Evolutionary conservation across 768 basidiomycete species (phyloP), one percentile per base, ranked within the genome.

Genomic region (Suillus occidentalis): DNA sequence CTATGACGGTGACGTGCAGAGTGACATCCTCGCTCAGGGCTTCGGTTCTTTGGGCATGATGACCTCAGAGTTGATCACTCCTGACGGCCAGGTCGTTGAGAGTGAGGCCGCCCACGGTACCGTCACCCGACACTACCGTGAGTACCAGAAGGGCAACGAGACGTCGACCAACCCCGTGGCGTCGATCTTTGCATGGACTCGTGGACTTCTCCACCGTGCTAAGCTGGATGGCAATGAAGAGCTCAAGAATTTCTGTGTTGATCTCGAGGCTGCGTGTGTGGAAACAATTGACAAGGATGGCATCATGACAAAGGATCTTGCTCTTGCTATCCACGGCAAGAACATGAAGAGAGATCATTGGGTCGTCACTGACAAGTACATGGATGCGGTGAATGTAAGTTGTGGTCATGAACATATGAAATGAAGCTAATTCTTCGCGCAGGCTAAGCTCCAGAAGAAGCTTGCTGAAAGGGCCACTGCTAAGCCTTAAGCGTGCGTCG

Each of bases 131-230:
- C 97, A 99, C 81, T 99, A 96, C 79, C 90, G 97, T 63, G 97
- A 99, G 79, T 90, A 87, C 76, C 97, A 99, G 79, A 97, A 98
- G 83, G 97, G 97, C 60, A 89, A 90, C 65, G 97, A 99, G 82
- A 99, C 97, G 13, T 95, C 93, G 64, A 99, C 97, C 56, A 99
- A 99, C 85, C 96, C 97, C 47, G 95, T 99, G 70, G 97, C 97
- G 53, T 95, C 92, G 63, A 98, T 99, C 81, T 99, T 96, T 72
- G 97, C 97, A 9, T 99, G 97, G 97, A 99, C 97, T 18, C 89
- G 97, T 55, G 97, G 97, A 0, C 84, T 99, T 49, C 80, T 94
- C 62, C 94, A 95, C 80, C 90, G 95, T 69, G 96, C 95, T 68
- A 95, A 94, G 82, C 84, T 98, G 39, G 97, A 99, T 73, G 81